These are phyloP conservation scores for Phyllosticta capitalensis DNA, from an alignment of 2,329 filamentous ascomycete genomes.

Conservation along the genomic window DNA sequence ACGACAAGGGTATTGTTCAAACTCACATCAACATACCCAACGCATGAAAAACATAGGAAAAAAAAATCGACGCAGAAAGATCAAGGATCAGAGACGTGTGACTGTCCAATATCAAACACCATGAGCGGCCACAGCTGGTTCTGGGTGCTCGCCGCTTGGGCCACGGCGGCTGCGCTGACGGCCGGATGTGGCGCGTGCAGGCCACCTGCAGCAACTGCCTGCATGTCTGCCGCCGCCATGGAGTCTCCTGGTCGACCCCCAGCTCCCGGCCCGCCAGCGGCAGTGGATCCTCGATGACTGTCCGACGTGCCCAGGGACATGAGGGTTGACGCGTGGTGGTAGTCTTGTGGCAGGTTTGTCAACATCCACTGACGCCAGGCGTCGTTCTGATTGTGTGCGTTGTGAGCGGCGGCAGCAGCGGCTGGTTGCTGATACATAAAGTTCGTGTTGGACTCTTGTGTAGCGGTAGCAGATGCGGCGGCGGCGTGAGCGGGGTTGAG, in stretches of 20 bases:
- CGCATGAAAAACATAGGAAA: neutral
- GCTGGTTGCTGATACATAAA: constrained; percentile 17
- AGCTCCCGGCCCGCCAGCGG: neutral
- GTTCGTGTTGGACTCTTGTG: constrained; percentile 16
- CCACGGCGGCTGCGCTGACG: constrained; percentile 9
- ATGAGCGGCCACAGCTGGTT: constrained; percentile 10
- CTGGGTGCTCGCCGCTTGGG: constrained; percentile 9
- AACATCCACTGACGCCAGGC: constrained; percentile 28
- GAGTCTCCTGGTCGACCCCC: neutral
- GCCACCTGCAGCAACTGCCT: neutral
- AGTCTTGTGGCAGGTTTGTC: constrained; percentile 19
- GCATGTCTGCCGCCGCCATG: constrained; percentile 1
- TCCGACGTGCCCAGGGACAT: constrained; percentile 22
- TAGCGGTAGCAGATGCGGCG: constrained; percentile 15
- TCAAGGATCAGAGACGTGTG: neutral
- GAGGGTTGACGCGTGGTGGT: constrained; percentile 29
- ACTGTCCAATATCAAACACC: constrained; percentile 11
- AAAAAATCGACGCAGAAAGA: neutral
- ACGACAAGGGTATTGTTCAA: neutral
- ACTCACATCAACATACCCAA: neutral
- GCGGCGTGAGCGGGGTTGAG: constrained; percentile 22
- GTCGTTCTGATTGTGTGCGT: constrained; percentile 19
- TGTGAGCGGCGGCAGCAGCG: constrained; percentile 15
- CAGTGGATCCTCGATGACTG: constrained; percentile 3
- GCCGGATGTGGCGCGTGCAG: constrained; percentile 7